These are phyloP conservation scores for Phialophora tarda DNA, from an alignment of 2,329 filamentous ascomycete species.

Conservation along the genomic window DNA sequence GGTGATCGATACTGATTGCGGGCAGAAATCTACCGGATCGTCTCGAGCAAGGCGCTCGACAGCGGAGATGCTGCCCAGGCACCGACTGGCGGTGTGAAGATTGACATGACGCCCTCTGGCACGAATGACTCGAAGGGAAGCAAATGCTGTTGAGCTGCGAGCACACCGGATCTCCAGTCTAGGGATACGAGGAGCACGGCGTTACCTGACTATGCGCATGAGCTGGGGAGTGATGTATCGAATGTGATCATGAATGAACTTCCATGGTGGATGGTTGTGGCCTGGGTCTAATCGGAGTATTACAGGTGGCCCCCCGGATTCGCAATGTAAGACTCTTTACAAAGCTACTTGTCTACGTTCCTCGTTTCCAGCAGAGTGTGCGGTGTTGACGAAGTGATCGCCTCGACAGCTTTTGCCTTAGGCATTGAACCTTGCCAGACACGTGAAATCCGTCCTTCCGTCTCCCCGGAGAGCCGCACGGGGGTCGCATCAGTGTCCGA, in stretches of 20 bases:
- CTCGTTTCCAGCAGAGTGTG: neutral
- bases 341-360: neutral
- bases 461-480: neutral
- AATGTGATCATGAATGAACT: slow-evolving; percentile 31
- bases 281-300: slow-evolving; percentile 8
- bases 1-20: slow-evolving; percentile 14
- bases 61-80: slow-evolving; percentile 81
- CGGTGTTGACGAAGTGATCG: neutral
- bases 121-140: slow-evolving; percentile 79
- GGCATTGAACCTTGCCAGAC: neutral
- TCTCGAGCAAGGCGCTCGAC: slow-evolving; percentile 96
- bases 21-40: slow-evolving; percentile 94
- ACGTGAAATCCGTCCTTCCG: neutral
- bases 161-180: neutral
- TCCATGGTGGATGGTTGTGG: slow-evolving; percentile 22
- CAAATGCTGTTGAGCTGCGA: slow-evolving; percentile 70
- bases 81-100: slow-evolving; percentile 76
- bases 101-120: slow-evolving; percentile 84
- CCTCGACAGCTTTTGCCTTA: neutral
- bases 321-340: slow-evolving; percentile 4
- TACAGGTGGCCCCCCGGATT: slow-evolving; percentile 1
- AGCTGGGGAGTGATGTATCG: slow-evolving; percentile 27
- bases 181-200: slow-evolving; percentile 25
- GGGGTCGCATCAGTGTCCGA: neutral
- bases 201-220: slow-evolving; percentile 26